These are phyloP conservation scores for Lentinula guzmanii DNA, from an alignment of 768 basidiomycete species.

Conservation along the genomic window DNA sequence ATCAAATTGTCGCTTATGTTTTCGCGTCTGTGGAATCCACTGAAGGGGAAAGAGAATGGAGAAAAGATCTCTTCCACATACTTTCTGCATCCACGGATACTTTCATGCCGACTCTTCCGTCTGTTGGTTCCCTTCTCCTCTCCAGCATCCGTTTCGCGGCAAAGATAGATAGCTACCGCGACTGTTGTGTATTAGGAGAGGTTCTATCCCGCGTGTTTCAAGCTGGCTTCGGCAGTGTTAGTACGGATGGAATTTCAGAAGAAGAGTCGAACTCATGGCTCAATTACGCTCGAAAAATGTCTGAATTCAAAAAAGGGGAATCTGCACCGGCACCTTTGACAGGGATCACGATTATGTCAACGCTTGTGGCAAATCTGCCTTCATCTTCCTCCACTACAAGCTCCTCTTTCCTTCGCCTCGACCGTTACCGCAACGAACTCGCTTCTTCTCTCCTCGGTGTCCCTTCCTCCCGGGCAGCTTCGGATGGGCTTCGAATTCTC, in stretches of 20 bases:
- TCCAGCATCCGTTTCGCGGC: conserved; percentile 24
- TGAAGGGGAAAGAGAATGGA: conserved; percentile 31
- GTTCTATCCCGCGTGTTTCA: conserved; percentile 53
- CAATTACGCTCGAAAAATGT: conserved; percentile 54
- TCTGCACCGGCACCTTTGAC: not conserved
- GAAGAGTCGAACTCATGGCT: conserved; percentile 79
- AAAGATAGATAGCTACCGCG: conserved; percentile 41
- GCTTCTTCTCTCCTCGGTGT: conserved; percentile 77
- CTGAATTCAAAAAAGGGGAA: conserved; percentile 47
- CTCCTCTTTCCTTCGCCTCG: conserved; percentile 55
- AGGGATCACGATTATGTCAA: not conserved
- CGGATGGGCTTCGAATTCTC: conserved; percentile 62
- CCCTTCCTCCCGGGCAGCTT: conserved; percentile 52
- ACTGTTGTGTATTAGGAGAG: conserved; percentile 52
- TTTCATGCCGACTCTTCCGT: not conserved
- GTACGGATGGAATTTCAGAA: conserved; percentile 41
- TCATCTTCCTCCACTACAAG: conserved; percentile 38
- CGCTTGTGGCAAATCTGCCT: not conserved
- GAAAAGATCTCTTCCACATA: conserved; percentile 14
- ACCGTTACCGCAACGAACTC: conserved; percentile 83
- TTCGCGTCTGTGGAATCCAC: conserved; percentile 38
- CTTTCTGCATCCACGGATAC: not conserved
- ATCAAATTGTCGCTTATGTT: conserved; percentile 58
- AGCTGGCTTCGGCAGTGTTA: not conserved
- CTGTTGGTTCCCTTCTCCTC: conserved; percentile 21